Conservation (phyloP, 768 basidiomycete species). For the Mycena pura region DNA sequence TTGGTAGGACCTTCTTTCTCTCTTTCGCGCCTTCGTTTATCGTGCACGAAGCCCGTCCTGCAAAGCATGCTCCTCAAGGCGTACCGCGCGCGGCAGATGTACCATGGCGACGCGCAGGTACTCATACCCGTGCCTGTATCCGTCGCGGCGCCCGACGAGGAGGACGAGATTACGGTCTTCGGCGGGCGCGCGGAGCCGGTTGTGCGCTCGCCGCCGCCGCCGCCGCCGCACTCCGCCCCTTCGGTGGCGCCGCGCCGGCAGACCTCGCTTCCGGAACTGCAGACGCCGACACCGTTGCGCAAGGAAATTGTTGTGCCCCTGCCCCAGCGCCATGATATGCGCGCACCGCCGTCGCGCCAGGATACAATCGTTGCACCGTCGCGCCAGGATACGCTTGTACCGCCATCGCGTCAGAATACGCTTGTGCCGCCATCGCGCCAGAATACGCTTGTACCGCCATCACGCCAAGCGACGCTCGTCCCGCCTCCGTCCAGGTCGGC, state of each 20-base stretch:
- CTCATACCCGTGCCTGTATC: no score
- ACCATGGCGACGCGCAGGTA: conserved; percentile 18
- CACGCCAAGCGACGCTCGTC: background rate
- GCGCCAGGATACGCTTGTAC: background rate
- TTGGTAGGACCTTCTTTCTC: conserved; percentile 45
- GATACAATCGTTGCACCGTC: no score
- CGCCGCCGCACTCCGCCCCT: no score
- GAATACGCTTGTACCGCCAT: background rate
- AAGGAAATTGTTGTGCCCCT: background rate
- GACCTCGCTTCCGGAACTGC: background rate
- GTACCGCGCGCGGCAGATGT: conserved; percentile 34
- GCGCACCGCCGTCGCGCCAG: no score
- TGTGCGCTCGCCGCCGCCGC: conserved; percentile 10
- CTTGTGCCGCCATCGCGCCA: no score
- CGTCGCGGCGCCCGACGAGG: conserved; percentile 36
- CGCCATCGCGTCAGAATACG: background rate
- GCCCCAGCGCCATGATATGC: no score
- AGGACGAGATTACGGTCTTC: conserved; percentile 45
- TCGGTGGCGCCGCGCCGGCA: background rate
- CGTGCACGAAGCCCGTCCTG: conserved; percentile 47
- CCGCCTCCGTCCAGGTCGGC: background rate
- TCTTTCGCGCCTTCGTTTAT: background rate
- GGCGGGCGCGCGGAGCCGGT: conserved; percentile 41
- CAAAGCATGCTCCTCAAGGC: conserved; percentile 53
- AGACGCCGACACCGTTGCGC: background rate